Evolutionary conservation across 1,139 yeast species (phyloP).

Genomic region (Candida buenavistaensis): DNA sequence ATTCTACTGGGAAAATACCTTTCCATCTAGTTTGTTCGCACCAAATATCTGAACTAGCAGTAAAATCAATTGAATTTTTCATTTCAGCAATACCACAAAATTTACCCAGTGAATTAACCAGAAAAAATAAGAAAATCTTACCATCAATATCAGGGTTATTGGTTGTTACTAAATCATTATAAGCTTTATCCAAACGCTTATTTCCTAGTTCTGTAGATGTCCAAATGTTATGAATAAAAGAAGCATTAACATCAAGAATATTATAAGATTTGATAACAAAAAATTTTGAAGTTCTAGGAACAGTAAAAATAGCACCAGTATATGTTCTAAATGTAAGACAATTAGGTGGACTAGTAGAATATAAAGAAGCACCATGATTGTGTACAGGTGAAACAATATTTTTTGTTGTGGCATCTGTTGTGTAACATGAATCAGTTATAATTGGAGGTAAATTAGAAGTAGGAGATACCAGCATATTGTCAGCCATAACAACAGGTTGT

Average conservation of each 20-base stretch:
- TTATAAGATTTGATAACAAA: constrained; percentile 59
- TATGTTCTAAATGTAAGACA: constrained; percentile 22
- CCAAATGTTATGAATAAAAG: constrained; percentile 54
- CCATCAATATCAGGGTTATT: constrained; percentile 18
- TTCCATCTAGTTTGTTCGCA: constrained; percentile 49
- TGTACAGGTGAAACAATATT: too few relatives aligned
- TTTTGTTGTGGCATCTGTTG: too few relatives aligned
- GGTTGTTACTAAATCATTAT: constrained; percentile 16
- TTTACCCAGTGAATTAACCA: constrained; percentile 59
- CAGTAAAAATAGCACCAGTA: constrained; percentile 20
- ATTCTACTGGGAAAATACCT: constrained; percentile 52
- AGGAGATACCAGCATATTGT: constrained; percentile 1
- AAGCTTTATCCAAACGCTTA: constrained; percentile 42
- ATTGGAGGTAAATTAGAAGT: neutral
- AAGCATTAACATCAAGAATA: constrained; percentile 48
- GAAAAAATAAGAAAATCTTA: constrained; percentile 50
- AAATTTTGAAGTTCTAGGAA: constrained; percentile 33
- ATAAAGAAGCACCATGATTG: neutral
- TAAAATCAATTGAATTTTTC: constrained; percentile 40
- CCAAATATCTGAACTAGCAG: constrained; percentile 47
- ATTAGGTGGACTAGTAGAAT: constrained; percentile 4
- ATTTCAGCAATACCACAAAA: constrained; percentile 67
- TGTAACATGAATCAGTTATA: neutral
- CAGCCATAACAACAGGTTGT: neutral
- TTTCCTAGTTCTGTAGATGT: constrained; percentile 61